Base-by-base conservation (phyloP, 2,329 filamentous ascomycete genomes). In the Plectosphaerella cucumerina region DNA sequence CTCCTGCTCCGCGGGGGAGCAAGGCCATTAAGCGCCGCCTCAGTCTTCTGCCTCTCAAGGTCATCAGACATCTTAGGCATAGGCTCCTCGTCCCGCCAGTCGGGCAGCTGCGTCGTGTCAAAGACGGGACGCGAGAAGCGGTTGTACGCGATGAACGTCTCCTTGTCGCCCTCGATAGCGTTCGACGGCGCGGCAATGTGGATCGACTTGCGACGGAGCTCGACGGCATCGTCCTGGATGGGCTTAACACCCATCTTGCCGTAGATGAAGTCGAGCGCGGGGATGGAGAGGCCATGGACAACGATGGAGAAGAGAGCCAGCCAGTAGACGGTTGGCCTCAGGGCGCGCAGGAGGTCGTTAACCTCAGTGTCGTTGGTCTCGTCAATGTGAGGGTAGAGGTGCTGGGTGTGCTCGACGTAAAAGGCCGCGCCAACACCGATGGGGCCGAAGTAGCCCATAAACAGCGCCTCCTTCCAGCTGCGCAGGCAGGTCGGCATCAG, bases 401-500 rank as follows among this genome's bases (percentile, higher is more conserved):
- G 65, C 8, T 65, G 63, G 2, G 70, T 68, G 51, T 76, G 73
- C 56, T 76, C 70, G 14, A 91, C 75, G 65, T 92, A 91, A 65
- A 90, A 91, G 21, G 90, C 78, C 0, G 88, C 87, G 18, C 84
- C 86, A 9, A 89, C 86, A 2, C 88, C 88, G 44, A 91, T 90
- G 0, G 88, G 88, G 0, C 87, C 88, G 58, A 92, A 91, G 53
- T 83, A 82, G 0, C 81, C 81, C 77, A 84, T 80, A 52, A 84
- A 84, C 0, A 84, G 58, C 0, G 80, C 81, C 53, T 84, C 80
- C 56, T 76, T 78, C 70, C 74, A 82, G 57, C 72, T 65, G n/a
- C 71, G 71, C 50, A 76, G 72, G 0, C 75, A 70, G 2, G 65
- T 65, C 0, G 79, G 78, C 75, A 84, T 80, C 6, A 80, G 65